Evolutionary conservation across 2,329 filamentous ascomycete genomes (phyloP).

Genomic region (Penicillium polonicum): DNA sequence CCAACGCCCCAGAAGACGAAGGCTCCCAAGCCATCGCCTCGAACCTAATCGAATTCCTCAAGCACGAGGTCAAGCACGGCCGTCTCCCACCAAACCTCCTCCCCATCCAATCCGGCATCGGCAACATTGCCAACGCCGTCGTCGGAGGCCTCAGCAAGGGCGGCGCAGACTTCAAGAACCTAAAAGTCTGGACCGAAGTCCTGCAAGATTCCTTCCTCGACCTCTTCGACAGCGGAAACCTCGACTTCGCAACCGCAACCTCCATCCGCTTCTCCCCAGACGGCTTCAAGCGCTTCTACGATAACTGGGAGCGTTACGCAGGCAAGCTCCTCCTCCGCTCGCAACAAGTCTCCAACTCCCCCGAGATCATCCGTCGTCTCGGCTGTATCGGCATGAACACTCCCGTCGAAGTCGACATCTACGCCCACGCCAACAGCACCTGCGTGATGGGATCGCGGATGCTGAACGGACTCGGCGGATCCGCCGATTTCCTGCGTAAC

Average conservation of each 20-base stretch:
- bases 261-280: slow-evolving; percentile 89
- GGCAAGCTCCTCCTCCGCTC: slow-evolving; percentile 80
- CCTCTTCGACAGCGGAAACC: slow-evolving; percentile 81
- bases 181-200: slow-evolving; percentile 92
- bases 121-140: slow-evolving; percentile 91
- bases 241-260: slow-evolving; percentile 87
- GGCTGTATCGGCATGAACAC: slow-evolving; percentile 95
- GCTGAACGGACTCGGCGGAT: slow-evolving; percentile 81
- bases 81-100: slow-evolving; percentile 74
- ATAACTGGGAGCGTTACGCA: slow-evolving; percentile 76
- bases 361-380: slow-evolving; percentile 83
- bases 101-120: slow-evolving; percentile 82
- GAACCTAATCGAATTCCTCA: slow-evolving; percentile 80
- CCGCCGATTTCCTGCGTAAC: slow-evolving; percentile 75
- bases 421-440: slow-evolving; percentile 88
- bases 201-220: slow-evolving; percentile 91
- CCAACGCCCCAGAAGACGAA: slow-evolving; percentile 75
- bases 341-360: slow-evolving; percentile 86
- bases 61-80: slow-evolving; percentile 78
- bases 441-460: slow-evolving; percentile 86
- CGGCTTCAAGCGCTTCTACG: slow-evolving; percentile 88
- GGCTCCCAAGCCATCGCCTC: slow-evolving; percentile 69
- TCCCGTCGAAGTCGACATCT: slow-evolving; percentile 90
- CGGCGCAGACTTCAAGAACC: slow-evolving; percentile 75
- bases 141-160: slow-evolving; percentile 74